Base-by-base conservation (phyloP, 202 grass and related monocot species). In the Digitaria exilis region DNA sequence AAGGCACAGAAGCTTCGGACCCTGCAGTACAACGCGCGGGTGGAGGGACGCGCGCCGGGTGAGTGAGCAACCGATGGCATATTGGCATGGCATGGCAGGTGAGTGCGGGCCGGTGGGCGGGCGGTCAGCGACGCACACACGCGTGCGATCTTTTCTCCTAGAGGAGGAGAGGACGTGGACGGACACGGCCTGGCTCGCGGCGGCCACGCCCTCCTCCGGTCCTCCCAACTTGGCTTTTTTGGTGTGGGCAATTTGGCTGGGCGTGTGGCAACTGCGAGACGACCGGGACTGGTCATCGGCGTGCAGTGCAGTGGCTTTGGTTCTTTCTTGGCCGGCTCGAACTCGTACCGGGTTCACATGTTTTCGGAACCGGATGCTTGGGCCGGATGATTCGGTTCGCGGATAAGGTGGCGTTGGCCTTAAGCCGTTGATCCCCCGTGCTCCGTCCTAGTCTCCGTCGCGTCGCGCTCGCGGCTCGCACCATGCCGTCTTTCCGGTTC, bases 1-100 rank as follows among this genome's bases (percentile, higher is more conserved):
- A 74, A 26, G 9, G 64, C 3, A 6, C 0, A 8, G 8, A 70
- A 21, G 65, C 19, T 70, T 46, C 14, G 7, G 7, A 26, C 11
- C 56, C 0, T 41, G 80, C 59, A 68, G 81, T 88, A 88, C 81
- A 80, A 79, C 56, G n/a, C 44, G 12, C 9, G 42, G 0, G 42
- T 12, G 71, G 66, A 37, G 78, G 0, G 68, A 16, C 28, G 48
- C 18, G 21, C 46, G 61, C 48, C 35, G 28, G 34, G 62, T 21
- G 31, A 1, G 15, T 0, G n/a, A 15, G 18, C 21, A 22, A 58
- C 12, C 1, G 4, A 15, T 11, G 55, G 55, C 55, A 26, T n/a
- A n/a, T n/a, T n/a, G n/a, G n/a, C n/a, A n/a, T n/a, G n/a, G n/a
- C 11, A 15, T 11, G 55, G 55, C 55, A 26, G 56, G 56, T 58